These are phyloP conservation scores for Fusarium ambrosium DNA, from an alignment of 2,329 filamentous ascomycete genomes.

Conservation along the genomic window DNA sequence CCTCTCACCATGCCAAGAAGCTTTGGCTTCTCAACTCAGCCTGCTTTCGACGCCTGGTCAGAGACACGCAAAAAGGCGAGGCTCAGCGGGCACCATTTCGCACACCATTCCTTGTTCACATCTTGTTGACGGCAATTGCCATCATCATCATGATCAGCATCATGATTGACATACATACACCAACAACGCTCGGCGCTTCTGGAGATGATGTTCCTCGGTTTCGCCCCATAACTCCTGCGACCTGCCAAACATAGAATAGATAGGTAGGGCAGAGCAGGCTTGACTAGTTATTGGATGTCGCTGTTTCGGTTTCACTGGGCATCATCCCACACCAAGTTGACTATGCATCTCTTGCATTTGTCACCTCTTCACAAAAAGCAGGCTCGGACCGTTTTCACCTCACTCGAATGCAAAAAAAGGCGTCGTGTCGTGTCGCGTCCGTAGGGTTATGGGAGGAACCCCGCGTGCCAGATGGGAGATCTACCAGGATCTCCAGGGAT, in stretches of 20 bases:
- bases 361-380: background rate
- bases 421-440: background rate
- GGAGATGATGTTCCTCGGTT: slow-evolving; percentile 26
- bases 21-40: slow-evolving; percentile 11
- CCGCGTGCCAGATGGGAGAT: slow-evolving; percentile 24
- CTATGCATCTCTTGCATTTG: background rate
- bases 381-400: background rate
- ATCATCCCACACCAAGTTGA: slow-evolving; percentile 15
- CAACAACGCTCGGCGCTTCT: slow-evolving; percentile 23
- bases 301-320: slow-evolving; percentile 32
- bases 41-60: background rate
- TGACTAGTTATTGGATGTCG: slow-evolving; percentile 25
- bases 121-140: slow-evolving; percentile 7
- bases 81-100: slow-evolving; percentile 27
- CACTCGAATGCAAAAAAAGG: slow-evolving; percentile 4
- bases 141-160: slow-evolving; percentile 12
- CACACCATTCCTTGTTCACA: slow-evolving; percentile 26
- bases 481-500: slow-evolving; percentile 25
- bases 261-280: slow-evolving; percentile 2
- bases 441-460: slow-evolving; percentile 19
- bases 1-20: slow-evolving; percentile 25
- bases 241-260: slow-evolving; percentile 36
- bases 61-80: slow-evolving; percentile 20
- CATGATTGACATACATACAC: background rate
- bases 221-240: slow-evolving; percentile 31